Base-by-base conservation (phyloP, 805 yeast species). In the Candida jianshihensis region DNA sequence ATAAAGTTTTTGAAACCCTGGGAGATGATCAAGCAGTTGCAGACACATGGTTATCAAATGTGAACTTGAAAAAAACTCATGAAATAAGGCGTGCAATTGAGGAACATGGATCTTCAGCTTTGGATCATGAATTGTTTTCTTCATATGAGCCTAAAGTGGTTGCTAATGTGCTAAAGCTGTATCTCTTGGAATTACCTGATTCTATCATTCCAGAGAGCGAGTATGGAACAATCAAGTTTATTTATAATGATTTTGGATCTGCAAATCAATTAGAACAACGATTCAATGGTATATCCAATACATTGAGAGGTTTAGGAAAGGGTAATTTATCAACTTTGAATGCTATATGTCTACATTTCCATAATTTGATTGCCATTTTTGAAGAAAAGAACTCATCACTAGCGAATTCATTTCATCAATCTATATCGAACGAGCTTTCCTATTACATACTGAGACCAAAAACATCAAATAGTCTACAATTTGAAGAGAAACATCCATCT, bases 311-410 rank as follows among this genome's bases (percentile, higher is more conserved):
- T 39, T 65, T 86, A 36, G 78, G 87, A 16, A 74, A 79, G 35
- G 69, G 81, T 31, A 82, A 81, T 49, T 64, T 85, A 30, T 90
- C 94, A 2, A 82, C 94, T 1, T 66, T 86, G 36, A 89, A 82
- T 54, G 88, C 89, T 2, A 58, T 86, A n/a, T 70, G 80, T 26
- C 77, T 87, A 2, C 95, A 86, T 57, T 72, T 86, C 54, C 69
- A 71, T 35, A 66, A 94, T 32, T 60, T 86, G 38, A 71, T 80
- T 20, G 58, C 70, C 18, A 71, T 75, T 22, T 57, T 78, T 54
- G 59, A 73, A 70, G 53, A 66, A 54, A 44, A 71, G 53, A 54
- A 61, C 49, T 47, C 53, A 42, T 36, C 63, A 10, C 38, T 59
- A 12, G 58, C 65, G 0, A 53, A 57, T 0, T 64, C 64, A 20